A percentile compares a stretch with the other conserved stretches of the same genome.
phyloP scores from a whole-genome alignment of 1,139 yeast genomes.

The Magnusiomyces tetraspermus region DNA sequence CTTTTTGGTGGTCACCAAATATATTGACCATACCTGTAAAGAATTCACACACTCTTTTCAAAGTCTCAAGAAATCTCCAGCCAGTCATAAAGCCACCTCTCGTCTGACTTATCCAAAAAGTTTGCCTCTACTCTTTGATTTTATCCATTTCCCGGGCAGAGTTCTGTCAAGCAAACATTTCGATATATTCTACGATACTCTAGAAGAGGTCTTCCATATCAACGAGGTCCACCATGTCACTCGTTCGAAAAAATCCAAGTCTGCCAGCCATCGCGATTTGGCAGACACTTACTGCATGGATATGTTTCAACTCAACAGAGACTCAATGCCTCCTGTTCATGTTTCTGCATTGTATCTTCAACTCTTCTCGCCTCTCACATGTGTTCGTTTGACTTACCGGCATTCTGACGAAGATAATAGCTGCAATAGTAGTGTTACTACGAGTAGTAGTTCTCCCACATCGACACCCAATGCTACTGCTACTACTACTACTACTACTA shows the following conservation, averaged over 20 bases:
- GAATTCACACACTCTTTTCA: neutral
- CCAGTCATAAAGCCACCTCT: neutral
- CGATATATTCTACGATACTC: neutral
- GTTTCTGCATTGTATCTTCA: conserved; percentile 1
- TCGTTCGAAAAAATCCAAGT: neutral
- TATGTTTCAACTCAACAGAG: neutral
- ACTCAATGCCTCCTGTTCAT: neutral
- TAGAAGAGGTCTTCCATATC: conserved; percentile 1
- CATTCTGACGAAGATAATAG: neutral
- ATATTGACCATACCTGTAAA: neutral
- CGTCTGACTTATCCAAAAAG: conserved; percentile 1
- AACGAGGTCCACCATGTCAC: conserved; percentile 1
- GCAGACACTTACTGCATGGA: neutral
- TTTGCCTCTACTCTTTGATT: conserved; percentile 3
- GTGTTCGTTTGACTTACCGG: neutral
- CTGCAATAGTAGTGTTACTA: no score
- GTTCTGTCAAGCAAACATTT: neutral
- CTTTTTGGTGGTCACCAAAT: neutral
- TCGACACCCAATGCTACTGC: no score
- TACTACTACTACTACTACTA: no score
- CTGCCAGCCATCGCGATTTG: neutral
- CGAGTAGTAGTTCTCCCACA: no score
- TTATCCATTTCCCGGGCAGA: neutral
- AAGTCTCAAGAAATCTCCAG: neutral
- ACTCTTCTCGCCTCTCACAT: neutral